Base-by-base conservation (phyloP, 352 stramenopile species). In the Phytophthora cactorum region DNA sequence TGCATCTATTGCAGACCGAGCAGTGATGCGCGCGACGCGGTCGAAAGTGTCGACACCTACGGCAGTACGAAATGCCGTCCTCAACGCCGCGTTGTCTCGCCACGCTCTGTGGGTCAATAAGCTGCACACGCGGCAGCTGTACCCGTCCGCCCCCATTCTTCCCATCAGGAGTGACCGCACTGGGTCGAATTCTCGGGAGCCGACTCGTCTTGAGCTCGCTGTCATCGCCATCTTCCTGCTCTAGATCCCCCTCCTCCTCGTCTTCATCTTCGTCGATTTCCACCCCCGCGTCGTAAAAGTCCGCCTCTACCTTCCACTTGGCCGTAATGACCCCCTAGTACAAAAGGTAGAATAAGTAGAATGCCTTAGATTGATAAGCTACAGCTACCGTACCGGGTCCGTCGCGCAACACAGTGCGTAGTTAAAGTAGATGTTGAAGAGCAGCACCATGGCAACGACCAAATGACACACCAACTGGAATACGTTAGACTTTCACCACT, bases 1-100 rank as follows among this genome's bases (percentile, higher is more conserved):
- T 92, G 57, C 93, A 98, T 55, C 87, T 67, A 56, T 93, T 75
- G 75, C 93, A 98, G 14, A 98, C 85, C 9, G 77, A 83, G 52
- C 82, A 90, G 58, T 90, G 82, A 53, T 90, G 80, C 3, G 80
- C 81, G n/a, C 82, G 78, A 46, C 63, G 58, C 2, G 82, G 80
- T 17, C 82, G 78, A 41, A 84, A 81, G 46, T 85, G 70, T 17
- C 79, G 78, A 28, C 82, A 90, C 17, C 59, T 63, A 36, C 77
- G 70, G 49, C 82, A 90, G 53, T 84, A 90, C n/a, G 81, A 82
- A 29, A 69, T 57, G 5, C 66, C 62, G 7, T 71, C 56, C 5
- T 58, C 51, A 9, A 36, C 54, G 38, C 70, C 59, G 31, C 74
- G 59, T 64, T 79, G 70, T 67, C 66, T 68, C 11, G 58, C 61